Percentiles rank a stretch among this genome's conserved stretches.
These are phyloP conservation scores for Cladochytrium replicatum DNA, from an alignment of 192 early-diverging fungal genomes.

Conservation along the genomic window DNA sequence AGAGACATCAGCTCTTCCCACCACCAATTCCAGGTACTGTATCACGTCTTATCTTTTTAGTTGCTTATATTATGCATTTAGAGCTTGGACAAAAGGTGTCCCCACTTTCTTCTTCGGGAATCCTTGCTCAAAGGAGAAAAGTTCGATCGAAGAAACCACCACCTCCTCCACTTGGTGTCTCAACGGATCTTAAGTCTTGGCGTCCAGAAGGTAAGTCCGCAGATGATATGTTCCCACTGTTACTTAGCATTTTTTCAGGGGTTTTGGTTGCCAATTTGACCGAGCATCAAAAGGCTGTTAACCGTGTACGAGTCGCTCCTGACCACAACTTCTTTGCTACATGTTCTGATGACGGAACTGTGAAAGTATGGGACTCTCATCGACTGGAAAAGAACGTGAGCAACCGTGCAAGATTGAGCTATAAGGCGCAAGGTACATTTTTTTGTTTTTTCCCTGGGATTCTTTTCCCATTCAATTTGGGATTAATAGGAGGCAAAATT, in stretches of 20 bases:
- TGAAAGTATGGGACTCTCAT: constrained; percentile 42
- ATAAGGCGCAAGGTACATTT: constrained; percentile 52
- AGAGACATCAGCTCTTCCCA: constrained; percentile 27
- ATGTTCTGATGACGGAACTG: constrained; percentile 35
- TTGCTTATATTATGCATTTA: no score
- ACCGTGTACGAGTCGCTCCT: constrained; percentile 30
- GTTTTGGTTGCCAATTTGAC: constrained; percentile 67
- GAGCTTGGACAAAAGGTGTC: no score
- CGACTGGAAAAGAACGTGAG: constrained; percentile 77
- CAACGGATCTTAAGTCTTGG: constrained; percentile 52
- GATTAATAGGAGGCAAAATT: constrained; percentile 67
- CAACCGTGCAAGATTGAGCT: constrained; percentile 61
- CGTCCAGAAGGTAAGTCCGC: constrained; percentile 52
- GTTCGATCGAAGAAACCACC: no score
- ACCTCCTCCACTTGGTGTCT: no score
- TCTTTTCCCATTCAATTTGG: neutral
- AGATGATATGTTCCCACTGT: neutral
- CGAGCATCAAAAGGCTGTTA: constrained; percentile 59
- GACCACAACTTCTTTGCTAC: constrained; percentile 42
- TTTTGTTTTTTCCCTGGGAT: neutral
- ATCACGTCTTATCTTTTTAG: no score
- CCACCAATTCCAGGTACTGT: constrained; percentile 33
- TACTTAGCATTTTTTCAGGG: no score
- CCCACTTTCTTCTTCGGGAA: no score
- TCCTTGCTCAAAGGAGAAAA: no score